Evolutionary conservation across 441 rosid genomes (phyloP), one percentile per base, ranked within the genome.

Genomic region (Euphorbia corollata): DNA sequence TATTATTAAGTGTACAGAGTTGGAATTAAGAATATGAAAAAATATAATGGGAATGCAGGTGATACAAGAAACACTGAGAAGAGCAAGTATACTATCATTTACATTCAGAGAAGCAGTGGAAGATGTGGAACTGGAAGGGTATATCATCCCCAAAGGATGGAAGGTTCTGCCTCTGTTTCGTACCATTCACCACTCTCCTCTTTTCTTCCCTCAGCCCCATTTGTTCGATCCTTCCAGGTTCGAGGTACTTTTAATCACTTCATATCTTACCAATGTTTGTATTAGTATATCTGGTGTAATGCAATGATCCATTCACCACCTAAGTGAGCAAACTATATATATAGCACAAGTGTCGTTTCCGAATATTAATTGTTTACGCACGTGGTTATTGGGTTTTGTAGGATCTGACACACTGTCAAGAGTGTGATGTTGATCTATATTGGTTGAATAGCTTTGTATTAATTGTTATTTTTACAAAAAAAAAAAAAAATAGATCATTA

Each of bases 101-200:
- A 86, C 92, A 13, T 92, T 87, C 68, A 85, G 98, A 74, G 98
- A 92, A 80, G 92, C 96, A 48, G 98, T 86, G 0, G 45, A 92
- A 73, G 98, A 92, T 63, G 92, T 92, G 11, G 94, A 92, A 59
- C 82, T 68, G 68, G 80, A 87, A 73, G 98, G 98, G 0, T 92
- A 71, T 68, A 63, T 78, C 22, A 90, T 92, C 78, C 98, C 98
- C 5, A 86, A 74, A 78, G 97, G 98, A 24, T 92, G 98, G 97
- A 92, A 92, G 73, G 91, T 92, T 69, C 89, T 92, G 61, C 98
- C 97, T 58, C 93, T 92, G 72, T 92, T 92, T 64, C 79, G 98
- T 65, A 80, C 70, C 78, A 87, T 92, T 65, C 98, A 92, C 75
- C 98, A 90, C 69, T 81, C 77, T 45, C 75, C 90, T 4, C 86